Evolutionary conservation across 2,329 filamentous ascomycete species (phyloP).

Genomic region (Trichoderma guizhouense): DNA sequence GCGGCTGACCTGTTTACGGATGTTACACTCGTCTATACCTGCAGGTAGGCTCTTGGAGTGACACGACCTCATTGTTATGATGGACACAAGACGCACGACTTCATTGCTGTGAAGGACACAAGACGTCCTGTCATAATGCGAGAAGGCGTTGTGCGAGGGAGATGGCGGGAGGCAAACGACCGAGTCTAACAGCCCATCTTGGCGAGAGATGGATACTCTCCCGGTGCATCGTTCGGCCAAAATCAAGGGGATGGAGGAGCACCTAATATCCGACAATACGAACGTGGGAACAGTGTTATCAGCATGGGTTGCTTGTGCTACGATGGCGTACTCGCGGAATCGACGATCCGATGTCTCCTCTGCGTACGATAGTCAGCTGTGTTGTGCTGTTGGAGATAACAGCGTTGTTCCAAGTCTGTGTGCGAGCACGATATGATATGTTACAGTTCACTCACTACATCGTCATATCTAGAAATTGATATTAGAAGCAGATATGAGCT

Average conservation of each 20-base stretch:
- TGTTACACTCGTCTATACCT: conserved; percentile 19
- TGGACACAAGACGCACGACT: background rate
- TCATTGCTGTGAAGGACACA: background rate
- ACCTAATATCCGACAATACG: background rate
- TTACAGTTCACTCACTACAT: background rate
- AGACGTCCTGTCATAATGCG: conserved; percentile 20
- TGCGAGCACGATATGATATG: background rate
- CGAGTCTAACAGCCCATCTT: conserved; percentile 10
- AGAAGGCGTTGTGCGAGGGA: conserved; percentile 16
- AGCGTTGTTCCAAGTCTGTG: background rate
- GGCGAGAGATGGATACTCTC: conserved; percentile 5
- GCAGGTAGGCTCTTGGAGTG: conserved; percentile 19
- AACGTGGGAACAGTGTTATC: background rate
- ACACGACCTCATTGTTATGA: background rate
- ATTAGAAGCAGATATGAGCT: background rate
- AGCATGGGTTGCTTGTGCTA: background rate
- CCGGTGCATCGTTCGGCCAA: background rate
- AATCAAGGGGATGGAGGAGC: background rate
- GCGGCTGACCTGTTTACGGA: conserved; percentile 1
- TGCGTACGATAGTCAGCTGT: background rate
- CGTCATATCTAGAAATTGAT: background rate
- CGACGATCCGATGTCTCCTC: background rate
- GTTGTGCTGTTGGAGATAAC: background rate
- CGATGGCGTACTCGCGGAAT: background rate
- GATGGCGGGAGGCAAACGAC: conserved; percentile 1